These are phyloP conservation scores for Heliamphora pulchella DNA, from an alignment of 179 eudicot species.

Conservation along the genomic window DNA sequence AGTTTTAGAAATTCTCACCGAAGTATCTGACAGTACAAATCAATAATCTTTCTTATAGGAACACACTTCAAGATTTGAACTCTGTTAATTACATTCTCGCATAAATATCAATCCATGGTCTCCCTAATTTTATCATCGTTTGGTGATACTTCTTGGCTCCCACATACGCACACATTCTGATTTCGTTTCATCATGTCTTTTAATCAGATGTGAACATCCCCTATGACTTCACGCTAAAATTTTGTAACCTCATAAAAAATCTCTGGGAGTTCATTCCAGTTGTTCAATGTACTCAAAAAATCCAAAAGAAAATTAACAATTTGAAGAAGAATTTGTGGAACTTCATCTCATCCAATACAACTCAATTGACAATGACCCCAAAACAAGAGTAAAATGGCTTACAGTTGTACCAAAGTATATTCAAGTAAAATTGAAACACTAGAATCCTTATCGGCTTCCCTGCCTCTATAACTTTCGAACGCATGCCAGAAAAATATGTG, in stretches of 20 bases:
- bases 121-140: not conserved
- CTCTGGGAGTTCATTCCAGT: not conserved
- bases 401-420: not conserved
- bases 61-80: too few relatives aligned
- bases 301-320: not conserved
- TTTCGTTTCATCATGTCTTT: not conserved
- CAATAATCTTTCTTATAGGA: not conserved
- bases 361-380: not conserved
- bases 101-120: not conserved
- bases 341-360: not conserved
- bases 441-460: not conserved
- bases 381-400: not conserved
- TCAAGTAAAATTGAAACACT: not conserved
- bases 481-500: not conserved
- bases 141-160: not conserved
- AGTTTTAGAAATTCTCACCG: not conserved
- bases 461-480: too few relatives aligned
- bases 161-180: not conserved
- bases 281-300: not conserved
- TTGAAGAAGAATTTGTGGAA: not conserved
- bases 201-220: not conserved
- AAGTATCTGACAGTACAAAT: not conserved
- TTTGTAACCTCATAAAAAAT: not conserved
- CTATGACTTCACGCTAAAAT: not conserved
- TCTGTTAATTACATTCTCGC: not conserved